Evolutionary conservation across 2,329 filamentous ascomycete species (phyloP).

Genomic region (Trichoderma gracile): DNA sequence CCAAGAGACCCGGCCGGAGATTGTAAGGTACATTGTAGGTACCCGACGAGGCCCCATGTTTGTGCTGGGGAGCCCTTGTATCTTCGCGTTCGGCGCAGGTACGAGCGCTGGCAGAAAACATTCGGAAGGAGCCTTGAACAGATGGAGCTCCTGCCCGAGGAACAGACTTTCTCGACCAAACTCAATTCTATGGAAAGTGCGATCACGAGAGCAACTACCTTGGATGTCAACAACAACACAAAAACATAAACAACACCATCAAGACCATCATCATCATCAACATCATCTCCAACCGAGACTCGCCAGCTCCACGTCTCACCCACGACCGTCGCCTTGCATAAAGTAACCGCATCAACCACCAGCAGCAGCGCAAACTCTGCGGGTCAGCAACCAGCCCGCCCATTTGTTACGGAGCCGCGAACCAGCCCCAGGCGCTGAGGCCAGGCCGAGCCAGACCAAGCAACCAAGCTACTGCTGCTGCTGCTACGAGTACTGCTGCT

Average conservation of each 20-base stretch:
- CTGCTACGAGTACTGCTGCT: background rate
- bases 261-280: background rate
- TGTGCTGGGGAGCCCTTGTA: background rate
- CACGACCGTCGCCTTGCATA: slow-evolving; percentile 7
- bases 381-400: background rate
- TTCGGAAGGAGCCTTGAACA: too few species aligned
- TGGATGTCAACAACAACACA: background rate
- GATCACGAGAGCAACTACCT: background rate
- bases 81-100: too few species aligned
- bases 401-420: background rate
- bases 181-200: too few species aligned
- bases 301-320: background rate
- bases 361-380: background rate
- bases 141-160: too few species aligned
- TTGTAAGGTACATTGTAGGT: background rate
- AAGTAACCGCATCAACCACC: background rate
- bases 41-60: background rate
- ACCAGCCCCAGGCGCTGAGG: slow-evolving; percentile 12
- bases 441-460: slow-evolving; percentile 8
- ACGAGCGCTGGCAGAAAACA: too few species aligned
- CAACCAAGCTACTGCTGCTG: background rate
- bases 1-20: background rate
- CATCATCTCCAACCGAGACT: too few species aligned
- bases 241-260: background rate
- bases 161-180: too few species aligned